Percentiles rank a stretch among this genome's conserved stretches.
Conservation (phyloP, 352 stramenopile species). For the Phytopythium aichiense region DNA sequence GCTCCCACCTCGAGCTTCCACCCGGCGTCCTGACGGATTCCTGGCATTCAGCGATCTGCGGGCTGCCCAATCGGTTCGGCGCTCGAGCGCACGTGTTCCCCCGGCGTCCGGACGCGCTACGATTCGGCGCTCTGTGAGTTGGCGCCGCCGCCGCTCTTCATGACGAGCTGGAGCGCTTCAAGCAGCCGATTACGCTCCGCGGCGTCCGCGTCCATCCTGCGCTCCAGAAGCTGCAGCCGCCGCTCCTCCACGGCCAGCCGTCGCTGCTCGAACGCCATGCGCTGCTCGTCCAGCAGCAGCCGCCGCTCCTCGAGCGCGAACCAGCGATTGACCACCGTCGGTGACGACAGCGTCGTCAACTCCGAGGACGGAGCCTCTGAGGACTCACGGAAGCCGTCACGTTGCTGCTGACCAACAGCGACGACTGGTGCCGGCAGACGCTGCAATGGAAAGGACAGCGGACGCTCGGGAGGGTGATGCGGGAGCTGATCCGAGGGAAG, state of each 20-base stretch:
- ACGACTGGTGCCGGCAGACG: background rate
- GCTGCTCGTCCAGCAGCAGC: constrained; percentile 5
- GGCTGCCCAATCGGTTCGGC: background rate
- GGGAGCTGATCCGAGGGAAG: background rate
- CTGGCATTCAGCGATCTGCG: background rate
- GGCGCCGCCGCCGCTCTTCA: background rate
- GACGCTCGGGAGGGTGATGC: background rate
- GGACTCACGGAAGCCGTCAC: background rate
- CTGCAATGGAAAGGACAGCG: background rate
- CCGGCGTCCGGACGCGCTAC: background rate
- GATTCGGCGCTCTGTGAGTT: background rate
- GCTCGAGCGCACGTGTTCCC: background rate
- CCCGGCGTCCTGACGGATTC: background rate
- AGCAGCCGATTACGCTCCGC: constrained; percentile 7
- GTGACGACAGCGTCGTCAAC: background rate
- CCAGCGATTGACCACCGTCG: constrained; percentile 4
- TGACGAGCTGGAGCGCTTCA: background rate
- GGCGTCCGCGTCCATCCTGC: constrained; percentile 1
- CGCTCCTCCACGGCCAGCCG: constrained; percentile 8
- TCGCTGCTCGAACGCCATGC: constrained; percentile 5
- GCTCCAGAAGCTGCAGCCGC: constrained; percentile 4
- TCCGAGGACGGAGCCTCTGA: background rate
- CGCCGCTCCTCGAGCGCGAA: constrained; percentile 9
- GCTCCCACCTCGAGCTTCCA: too few species aligned
- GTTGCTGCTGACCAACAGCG: background rate